Evolutionary conservation across 2,329 filamentous ascomycete species (phyloP), one percentile per base, ranked within the genome.

Genomic region (Fusarium tanahbumbuense): DNA sequence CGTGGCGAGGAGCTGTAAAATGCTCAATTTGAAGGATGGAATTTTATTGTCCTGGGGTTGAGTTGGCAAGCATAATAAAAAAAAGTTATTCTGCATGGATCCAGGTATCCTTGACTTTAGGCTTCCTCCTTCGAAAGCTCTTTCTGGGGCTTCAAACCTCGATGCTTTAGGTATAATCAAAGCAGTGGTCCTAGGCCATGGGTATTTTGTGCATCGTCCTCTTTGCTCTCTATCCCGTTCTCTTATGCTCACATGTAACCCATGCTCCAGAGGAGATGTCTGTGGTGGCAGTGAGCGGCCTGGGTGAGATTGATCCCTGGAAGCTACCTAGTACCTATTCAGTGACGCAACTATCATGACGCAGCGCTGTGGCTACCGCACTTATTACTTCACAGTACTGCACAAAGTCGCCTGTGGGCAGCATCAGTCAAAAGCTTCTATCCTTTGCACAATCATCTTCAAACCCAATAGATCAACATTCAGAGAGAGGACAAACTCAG

Each of bases 311-410:
- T 52, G 54, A 68, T 70, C 63, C 67, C 59, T 47, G 67, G 34
- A 32, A 68, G 20, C 32, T 42, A 59, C 34, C 34, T 42, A 54
- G 28, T 42, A 59, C 34, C 34, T 42, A 54, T 22, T 40, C 8
- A 57, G 68, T 71, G 68, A 71, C 68, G 68, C 68, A 71, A 71
- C 56, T 42, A 34, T 23, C 41, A 57, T 70, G 67, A 68, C 57
- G 67, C 67, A 67, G 52, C 25, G 37, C 16, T 52, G 57, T 59
- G 60, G 64, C 62, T 64, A 50, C 28, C n/a, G 32, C 32, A 34
- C 28, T 22, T 10, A n/a, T n/a, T 41, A 34, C 23, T 34, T 41
- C 10, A 45, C 42, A 16, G 34, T 23, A 44, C 41, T 44, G 22
- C 12, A 16, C 28, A 41, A 23, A 47, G 42, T 44, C 34, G 49